Evolutionary conservation across 2,329 filamentous ascomycete genomes (phyloP).

Genomic region (Grosmannia huntii): DNA sequence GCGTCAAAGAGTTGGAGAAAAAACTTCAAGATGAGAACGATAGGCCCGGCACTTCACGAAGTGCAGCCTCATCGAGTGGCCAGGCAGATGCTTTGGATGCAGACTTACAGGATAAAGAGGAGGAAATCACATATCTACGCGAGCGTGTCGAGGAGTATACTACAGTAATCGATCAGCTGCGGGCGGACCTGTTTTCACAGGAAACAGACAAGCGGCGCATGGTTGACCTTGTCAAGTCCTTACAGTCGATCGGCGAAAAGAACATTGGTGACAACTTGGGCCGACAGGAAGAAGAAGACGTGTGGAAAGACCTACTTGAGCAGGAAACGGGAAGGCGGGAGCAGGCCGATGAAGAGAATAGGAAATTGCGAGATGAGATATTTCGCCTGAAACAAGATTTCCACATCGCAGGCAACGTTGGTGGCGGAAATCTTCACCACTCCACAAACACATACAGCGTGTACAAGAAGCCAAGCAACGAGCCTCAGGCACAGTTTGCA

Average conservation of each 20-base stretch:
- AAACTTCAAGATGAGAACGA: conserved; percentile 55
- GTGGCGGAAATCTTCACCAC: conserved; percentile 31
- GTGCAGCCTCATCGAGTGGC: conserved; percentile 43
- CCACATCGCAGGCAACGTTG: conserved; percentile 17
- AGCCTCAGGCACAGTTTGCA: conserved; percentile 19
- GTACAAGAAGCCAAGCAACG: conserved; percentile 37
- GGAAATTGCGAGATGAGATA: conserved; percentile 70
- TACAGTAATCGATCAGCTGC: conserved; percentile 68
- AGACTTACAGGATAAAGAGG: conserved; percentile 57
- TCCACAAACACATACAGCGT: conserved; percentile 57
- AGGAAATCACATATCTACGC: conserved; percentile 72
- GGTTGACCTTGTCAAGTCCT: conserved; percentile 58
- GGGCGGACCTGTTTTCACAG: conserved; percentile 62
- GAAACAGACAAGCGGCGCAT: conserved; percentile 81
- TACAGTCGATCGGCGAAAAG: conserved; percentile 46
- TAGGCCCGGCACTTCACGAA: conserved; percentile 46
- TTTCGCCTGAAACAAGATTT: conserved; percentile 56
- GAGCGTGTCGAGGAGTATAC: conserved; percentile 79
- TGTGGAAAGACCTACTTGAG: conserved; percentile 91
- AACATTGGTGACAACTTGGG: conserved; percentile 28
- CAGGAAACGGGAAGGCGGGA: conserved; percentile 83
- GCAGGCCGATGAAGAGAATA: conserved; percentile 81
- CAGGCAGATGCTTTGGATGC: conserved; percentile 44
- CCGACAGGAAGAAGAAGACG: conserved; percentile 56
- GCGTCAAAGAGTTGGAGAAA: conserved; percentile 77